Base-by-base conservation (phyloP, 1,284 basidiomycete genomes). In the Porodaedalea pini region DNA sequence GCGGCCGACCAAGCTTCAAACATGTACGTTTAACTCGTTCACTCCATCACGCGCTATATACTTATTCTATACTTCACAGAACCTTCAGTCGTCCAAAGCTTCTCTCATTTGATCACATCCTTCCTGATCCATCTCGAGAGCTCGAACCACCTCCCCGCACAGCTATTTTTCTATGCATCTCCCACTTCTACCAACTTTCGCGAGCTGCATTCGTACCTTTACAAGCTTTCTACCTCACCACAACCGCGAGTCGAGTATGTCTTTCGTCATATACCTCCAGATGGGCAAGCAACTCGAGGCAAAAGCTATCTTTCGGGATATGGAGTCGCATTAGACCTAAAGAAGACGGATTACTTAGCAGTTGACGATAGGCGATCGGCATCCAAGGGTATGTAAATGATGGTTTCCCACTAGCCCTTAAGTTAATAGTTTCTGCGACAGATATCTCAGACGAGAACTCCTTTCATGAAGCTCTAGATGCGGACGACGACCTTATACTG, bases 301-400 rank as follows among this genome's bases (percentile, higher is more conserved):
- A 69, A 71, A 11, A 79, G 71, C 56, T 80, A 81, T 61, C 73
- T 98, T 3, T 84, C 89, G 5, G 95, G 96, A 4, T 99, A 93
- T 65, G 95, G 95, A 2, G 94, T 95, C 5, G 80, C 90, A 27
- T 78, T 99, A 56, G 93, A 97, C 65, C 73, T 99, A 64, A 99
- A 99, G 77, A 98, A 96, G 73, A 98, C 86, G 75, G 96, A 99
- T 69, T 99, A 99, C 68, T 82, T 98, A 13, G 94, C 91, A 2
- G 77, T 98, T 2, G 94, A 98, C 68, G 94, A 98, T 69, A 76
- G 94, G 49, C 68, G 77, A 17, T 63, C 70, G 8, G 68, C 70
- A 49, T 64, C 64, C 47, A 60, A 64, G 52, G 63, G 65, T 66
- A 57, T n/a, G 60, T 56, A n/a, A 19, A 36, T 19, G n/a, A n/a